Evolutionary conservation across 129 eudicot species (phyloP), one percentile per base, ranked within the genome.

Genomic region (Ambrosia trifida): DNA sequence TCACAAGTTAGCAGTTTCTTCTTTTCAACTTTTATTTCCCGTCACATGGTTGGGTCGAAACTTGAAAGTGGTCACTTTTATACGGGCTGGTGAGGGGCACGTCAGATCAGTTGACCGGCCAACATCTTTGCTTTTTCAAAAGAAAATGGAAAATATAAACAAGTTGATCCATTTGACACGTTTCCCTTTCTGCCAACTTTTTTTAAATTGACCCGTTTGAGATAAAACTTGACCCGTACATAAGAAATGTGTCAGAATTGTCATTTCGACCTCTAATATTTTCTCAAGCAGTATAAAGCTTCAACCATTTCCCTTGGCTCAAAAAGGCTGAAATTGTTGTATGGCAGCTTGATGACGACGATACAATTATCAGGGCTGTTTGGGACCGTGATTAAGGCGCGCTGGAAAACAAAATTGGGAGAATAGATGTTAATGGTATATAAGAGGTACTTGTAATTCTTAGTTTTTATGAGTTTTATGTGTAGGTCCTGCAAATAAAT

Each of bases 341-440:
- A 52, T 65, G 66, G 73, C 79, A 51, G 72, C 49, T 56, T 67
- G 38, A 66, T 9, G 28, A 57, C 38, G 13, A 19, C 38, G 13
- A 19, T 33, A 11, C 19, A 47, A 65, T 65, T 28, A 14, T 38
- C 13, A 36, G 57, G 16, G 57, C 70, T 51, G 47, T 45, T 72
- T 46, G 51, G 69, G 77, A 60, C 36, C 19, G 24, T 4, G 46
- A 62, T 3, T 62, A n/a, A 62, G 68, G 36, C n/a, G 65, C 11
- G 41, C 46, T 4, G 41, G 13, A 20, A 62, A 62, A 40, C 67
- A 30, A 45, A 65, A 41, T 36, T 33, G 10, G 46, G 79, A 66
- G 46, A 43, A 24, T 30, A 44, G 73, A 67, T 53, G 67, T 43
- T 54, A 66, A 41, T 75, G 17, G 56, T 65, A 72, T 74, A 49